phyloP scores from a whole-genome alignment of 2,329 filamentous ascomycete genomes.

The Xylaria sp. region DNA sequence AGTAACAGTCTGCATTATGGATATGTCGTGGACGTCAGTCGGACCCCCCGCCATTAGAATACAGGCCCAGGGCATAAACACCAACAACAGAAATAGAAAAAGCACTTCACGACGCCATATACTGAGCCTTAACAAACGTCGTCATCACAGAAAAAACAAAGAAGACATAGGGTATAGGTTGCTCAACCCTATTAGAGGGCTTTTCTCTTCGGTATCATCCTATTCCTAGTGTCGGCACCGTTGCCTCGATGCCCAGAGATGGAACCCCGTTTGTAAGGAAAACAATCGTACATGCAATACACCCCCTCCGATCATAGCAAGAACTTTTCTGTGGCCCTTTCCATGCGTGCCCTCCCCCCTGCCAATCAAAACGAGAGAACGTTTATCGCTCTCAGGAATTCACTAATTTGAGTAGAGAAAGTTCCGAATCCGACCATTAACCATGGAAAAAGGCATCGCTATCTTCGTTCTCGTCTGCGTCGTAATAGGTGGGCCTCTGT shows the following conservation, averaged over 20 bases:
- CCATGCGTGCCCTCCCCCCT: conserved; percentile 29
- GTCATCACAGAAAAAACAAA: background rate
- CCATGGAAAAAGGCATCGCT: conserved; percentile 4
- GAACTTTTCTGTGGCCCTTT: conserved; percentile 32
- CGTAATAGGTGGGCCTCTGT: conserved; percentile 13
- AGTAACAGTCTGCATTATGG: too few species aligned
- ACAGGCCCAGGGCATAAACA: too few species aligned
- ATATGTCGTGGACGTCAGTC: too few species aligned
- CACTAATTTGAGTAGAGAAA: conserved; percentile 29
- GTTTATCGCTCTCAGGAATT: conserved; percentile 22
- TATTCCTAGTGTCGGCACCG: conserved; percentile 35
- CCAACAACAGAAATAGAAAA: too few species aligned
- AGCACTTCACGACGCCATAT: too few species aligned
- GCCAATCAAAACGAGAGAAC: conserved; percentile 28
- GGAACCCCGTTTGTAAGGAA: conserved; percentile 32
- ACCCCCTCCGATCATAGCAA: conserved; percentile 29
- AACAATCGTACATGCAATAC: conserved; percentile 38
- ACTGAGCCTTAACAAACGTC: too few species aligned
- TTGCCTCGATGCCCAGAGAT: conserved; percentile 28
- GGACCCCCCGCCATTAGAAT: too few species aligned
- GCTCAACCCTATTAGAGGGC: conserved; percentile 17
- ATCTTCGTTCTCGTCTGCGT: conserved; percentile 15
- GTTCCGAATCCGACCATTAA: conserved; percentile 2
- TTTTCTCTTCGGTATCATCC: conserved; percentile 34
- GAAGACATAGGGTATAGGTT: background rate